phyloP scores from a whole-genome alignment of 257 asterid genomes.

The Ilex asprella region DNA sequence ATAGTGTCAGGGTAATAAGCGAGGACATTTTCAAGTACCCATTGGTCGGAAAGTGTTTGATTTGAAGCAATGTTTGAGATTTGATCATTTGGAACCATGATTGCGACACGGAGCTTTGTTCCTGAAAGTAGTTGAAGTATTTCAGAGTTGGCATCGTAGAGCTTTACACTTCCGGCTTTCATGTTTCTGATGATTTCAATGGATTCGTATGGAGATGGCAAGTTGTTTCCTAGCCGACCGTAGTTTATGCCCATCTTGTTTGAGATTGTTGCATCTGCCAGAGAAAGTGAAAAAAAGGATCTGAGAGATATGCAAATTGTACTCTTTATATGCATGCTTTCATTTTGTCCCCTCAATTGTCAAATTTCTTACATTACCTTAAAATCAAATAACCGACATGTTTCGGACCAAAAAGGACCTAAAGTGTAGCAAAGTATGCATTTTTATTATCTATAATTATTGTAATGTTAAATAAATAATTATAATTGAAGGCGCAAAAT shows the following conservation, averaged over 20 bases:
- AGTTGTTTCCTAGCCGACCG: constrained; percentile 45
- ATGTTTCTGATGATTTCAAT: constrained; percentile 36
- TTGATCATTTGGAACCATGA: constrained; percentile 49
- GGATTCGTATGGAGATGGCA: constrained; percentile 51
- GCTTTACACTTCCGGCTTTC: constrained; percentile 38
- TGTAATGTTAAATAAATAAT: no score
- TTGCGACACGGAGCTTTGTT: constrained; percentile 41
- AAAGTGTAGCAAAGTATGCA: neutral
- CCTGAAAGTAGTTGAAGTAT: constrained; percentile 54
- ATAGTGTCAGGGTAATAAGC: constrained; percentile 44
- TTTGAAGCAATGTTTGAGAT: constrained; percentile 45
- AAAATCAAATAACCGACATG: no score
- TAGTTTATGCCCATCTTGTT: constrained; percentile 56
- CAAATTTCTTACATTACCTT: no score
- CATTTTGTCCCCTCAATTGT: no score
- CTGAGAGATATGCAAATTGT: neutral
- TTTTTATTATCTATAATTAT: neutral
- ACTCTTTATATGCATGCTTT: neutral
- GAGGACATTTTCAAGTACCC: constrained; percentile 56
- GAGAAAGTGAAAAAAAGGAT: neutral
- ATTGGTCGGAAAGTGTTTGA: constrained; percentile 36
- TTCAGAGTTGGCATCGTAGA: constrained; percentile 63
- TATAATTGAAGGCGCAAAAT: no score
- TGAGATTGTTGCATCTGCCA: constrained; percentile 29
- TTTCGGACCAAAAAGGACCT: no score